phyloP scores from a whole-genome alignment of 139 green algal genomes.

The Chlorella sorokiniana region DNA sequence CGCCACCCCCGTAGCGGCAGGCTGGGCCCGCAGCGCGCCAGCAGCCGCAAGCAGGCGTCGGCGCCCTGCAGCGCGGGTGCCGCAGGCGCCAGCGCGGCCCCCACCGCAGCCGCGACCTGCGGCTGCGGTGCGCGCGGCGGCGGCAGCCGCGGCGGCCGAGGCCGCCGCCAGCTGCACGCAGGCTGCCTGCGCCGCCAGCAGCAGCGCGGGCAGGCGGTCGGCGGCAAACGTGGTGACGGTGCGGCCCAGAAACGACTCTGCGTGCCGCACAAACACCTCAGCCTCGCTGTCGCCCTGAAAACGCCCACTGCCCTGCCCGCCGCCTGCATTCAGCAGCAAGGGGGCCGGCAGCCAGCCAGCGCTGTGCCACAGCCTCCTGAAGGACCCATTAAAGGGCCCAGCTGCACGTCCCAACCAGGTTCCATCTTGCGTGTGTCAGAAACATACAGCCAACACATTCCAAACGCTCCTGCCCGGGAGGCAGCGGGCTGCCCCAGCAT shows the following conservation, averaged over 20 bases:
- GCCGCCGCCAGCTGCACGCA: constrained; percentile 1
- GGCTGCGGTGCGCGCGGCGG: background rate
- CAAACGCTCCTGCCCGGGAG: too few relatives aligned
- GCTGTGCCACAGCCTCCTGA: too few relatives aligned
- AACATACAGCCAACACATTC: background rate
- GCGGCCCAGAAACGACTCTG: constrained; percentile 23
- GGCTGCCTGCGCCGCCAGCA: constrained; percentile 6
- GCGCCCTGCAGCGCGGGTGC: background rate
- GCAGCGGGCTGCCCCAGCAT: background rate
- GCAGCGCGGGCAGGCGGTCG: constrained; percentile 18
- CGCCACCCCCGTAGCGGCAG: constrained; percentile 7
- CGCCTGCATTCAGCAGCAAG: background rate
- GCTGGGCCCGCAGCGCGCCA: constrained; percentile 23
- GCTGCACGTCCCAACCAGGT: too few relatives aligned
- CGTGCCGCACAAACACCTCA: constrained; percentile 29
- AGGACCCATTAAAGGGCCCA: too few relatives aligned
- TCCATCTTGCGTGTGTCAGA: background rate
- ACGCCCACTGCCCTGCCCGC: background rate
- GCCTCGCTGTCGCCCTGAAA: constrained; percentile 13
- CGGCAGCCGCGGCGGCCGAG: background rate
- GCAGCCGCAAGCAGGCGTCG: constrained; percentile 24
- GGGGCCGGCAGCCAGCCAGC: too few relatives aligned
- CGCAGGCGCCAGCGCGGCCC: background rate
- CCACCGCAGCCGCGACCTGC: too few relatives aligned
- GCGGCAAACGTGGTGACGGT: constrained; percentile 7